Percentiles rank a stretch among this genome's conserved stretches.
Conservation (phyloP, 257 asterid species). For the Solanum tarapatanum region DNA sequence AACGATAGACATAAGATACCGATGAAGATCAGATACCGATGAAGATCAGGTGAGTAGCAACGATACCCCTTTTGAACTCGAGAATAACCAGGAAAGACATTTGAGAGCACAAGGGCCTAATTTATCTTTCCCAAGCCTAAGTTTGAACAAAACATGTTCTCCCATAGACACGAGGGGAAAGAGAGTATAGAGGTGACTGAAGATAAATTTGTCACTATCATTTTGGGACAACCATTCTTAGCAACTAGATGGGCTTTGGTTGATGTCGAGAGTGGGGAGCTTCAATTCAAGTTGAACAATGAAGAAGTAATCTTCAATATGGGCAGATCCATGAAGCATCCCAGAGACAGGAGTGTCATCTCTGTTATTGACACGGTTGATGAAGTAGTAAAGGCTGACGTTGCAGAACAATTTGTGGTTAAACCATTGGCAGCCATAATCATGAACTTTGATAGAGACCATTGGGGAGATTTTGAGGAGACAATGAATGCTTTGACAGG, state of each 20-base stretch:
- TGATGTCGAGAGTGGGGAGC: not conserved
- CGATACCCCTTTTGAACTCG: not conserved
- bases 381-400: too few species aligned
- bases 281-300: not conserved
- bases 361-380: not conserved
- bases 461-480: too few species aligned
- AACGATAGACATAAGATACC: too few species aligned
- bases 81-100: not conserved
- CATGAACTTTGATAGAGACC: too few species aligned
- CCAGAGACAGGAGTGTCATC: not conserved
- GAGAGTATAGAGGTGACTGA: not conserved
- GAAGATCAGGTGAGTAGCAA: not conserved
- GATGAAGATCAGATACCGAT: too few species aligned
- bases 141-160: not conserved
- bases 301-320: not conserved
- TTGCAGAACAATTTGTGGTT: too few species aligned
- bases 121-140: not conserved
- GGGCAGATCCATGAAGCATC: not conserved
- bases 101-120: not conserved
- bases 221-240: not conserved
- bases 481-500: not conserved
- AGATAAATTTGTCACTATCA: not conserved
- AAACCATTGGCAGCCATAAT: too few species aligned
- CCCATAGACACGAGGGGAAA: not conserved
- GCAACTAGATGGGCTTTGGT: not conserved